phyloP scores from a whole-genome alignment of 78 protist genomes.

The Dictyostelium citrinum region DNA sequence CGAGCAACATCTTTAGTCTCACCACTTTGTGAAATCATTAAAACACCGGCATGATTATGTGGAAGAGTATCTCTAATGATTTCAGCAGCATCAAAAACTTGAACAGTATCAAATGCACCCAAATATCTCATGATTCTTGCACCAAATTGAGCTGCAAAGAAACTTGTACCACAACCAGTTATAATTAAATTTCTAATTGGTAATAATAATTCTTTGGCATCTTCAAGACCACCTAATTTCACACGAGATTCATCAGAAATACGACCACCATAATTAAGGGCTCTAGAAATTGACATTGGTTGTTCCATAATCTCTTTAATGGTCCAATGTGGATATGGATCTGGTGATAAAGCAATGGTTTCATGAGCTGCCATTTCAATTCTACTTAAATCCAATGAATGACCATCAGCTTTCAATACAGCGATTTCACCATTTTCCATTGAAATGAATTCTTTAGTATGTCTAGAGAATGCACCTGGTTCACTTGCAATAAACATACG shows the following conservation, averaged over 20 bases:
- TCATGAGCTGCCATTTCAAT: slow-evolving; percentile 78
- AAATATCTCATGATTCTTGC: slow-evolving; percentile 69
- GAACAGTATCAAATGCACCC: slow-evolving; percentile 81
- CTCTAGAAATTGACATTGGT: slow-evolving; percentile 87
- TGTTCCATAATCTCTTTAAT: slow-evolving; percentile 98
- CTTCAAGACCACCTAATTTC: slow-evolving; percentile 88
- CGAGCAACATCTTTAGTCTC: slow-evolving; percentile 80
- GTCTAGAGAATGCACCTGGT: slow-evolving; percentile 80
- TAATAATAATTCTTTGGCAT: slow-evolving; percentile 43
- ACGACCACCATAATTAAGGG: slow-evolving; percentile 90
- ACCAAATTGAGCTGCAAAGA: slow-evolving; percentile 85
- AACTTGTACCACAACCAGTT: slow-evolving; percentile 94
- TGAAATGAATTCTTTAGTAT: slow-evolving; percentile 76
- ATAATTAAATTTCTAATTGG: slow-evolving; percentile 82
- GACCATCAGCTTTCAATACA: slow-evolving; percentile 66
- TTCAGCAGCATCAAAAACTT: slow-evolving; percentile 78
- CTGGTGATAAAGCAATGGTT: slow-evolving; percentile 67
- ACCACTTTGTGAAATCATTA: slow-evolving; percentile 76
- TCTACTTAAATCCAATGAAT: slow-evolving; percentile 58
- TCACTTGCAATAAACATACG: slow-evolving; percentile 77
- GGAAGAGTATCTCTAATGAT: slow-evolving; percentile 59
- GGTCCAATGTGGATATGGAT: slow-evolving; percentile 92
- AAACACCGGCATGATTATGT: slow-evolving; percentile 38
- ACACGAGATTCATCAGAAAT: slow-evolving; percentile 67
- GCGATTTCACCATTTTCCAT: slow-evolving; percentile 82